A percentile compares a stretch with the other conserved stretches of the same genome.
phyloP scores from a whole-genome alignment of 805 yeast species.

The Candida tibetensis region DNA sequence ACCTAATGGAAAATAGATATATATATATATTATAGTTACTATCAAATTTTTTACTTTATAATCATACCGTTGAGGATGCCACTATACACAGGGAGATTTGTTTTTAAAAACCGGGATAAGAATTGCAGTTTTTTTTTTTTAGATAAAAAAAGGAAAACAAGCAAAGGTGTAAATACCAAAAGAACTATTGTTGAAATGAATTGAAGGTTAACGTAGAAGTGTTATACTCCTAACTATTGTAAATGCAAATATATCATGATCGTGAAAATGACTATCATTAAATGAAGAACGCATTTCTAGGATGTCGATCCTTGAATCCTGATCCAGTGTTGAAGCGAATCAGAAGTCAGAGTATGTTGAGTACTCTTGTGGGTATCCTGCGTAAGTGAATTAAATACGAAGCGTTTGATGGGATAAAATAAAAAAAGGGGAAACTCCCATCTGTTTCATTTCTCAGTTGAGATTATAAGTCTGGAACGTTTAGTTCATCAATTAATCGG shows the following conservation, averaged over 20 bases:
- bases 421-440: background rate
- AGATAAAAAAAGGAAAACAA: conserved; percentile 4
- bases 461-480: conserved; percentile 11
- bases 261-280: conserved; percentile 10
- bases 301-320: conserved; percentile 1
- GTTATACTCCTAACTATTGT: conserved; percentile 1
- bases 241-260: conserved; percentile 10
- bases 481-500: conserved; percentile 43
- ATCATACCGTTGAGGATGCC: conserved; percentile 53
- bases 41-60: conserved; percentile 10
- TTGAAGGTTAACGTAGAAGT: conserved; percentile 10
- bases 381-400: conserved; percentile 18
- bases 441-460: background rate
- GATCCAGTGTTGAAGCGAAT: conserved; percentile 26
- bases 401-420: background rate
- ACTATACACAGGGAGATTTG: conserved; percentile 36
- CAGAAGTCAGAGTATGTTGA: conserved; percentile 31
- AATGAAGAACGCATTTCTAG: conserved; percentile 13
- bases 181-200: conserved; percentile 20
- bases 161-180: conserved; percentile 4
- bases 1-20: too few species aligned
- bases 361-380: conserved; percentile 25
- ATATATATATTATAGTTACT: too few species aligned
- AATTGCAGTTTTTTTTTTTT: too few species aligned
- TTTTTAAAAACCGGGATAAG: conserved; percentile 7